phyloP scores from a whole-genome alignment of 352 stramenopile species.

The Globisporangium perplexum region DNA sequence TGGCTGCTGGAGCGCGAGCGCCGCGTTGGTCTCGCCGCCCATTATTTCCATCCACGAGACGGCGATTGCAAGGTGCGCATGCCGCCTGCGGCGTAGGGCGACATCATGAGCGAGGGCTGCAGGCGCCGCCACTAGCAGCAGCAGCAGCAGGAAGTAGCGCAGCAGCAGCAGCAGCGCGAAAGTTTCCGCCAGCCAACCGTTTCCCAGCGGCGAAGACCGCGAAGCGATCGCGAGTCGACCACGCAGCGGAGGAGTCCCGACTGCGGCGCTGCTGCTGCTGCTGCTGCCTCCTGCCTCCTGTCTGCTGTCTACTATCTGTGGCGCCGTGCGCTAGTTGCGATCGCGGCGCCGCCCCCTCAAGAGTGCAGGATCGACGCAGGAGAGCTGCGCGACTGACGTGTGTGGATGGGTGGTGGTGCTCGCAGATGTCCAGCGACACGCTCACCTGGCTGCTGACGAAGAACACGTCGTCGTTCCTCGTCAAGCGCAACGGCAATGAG shows the following conservation, averaged over 20 bases:
- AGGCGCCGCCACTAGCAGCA: background rate
- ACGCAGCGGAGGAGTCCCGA: background rate
- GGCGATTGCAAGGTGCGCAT: conserved; percentile 32
- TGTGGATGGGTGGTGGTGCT: no score
- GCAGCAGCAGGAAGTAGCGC: background rate
- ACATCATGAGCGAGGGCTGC: background rate
- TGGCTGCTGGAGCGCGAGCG: conserved; percentile 11
- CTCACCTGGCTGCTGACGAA: conserved; percentile 96
- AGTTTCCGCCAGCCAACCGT: background rate
- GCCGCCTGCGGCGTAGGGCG: background rate
- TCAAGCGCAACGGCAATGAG: conserved; percentile 89
- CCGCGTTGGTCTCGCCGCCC: conserved; percentile 29
- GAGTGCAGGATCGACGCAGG: no score
- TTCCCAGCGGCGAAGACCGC: background rate
- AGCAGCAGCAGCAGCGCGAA: background rate
- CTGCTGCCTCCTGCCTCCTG: no score
- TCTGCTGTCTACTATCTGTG: background rate
- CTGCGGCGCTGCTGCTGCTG: background rate
- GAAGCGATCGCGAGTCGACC: no score
- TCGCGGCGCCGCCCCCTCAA: no score
- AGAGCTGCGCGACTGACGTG: background rate
- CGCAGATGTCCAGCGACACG: conserved; percentile 88
- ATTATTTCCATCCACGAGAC: conserved; percentile 87
- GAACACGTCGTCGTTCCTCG: conserved; percentile 95
- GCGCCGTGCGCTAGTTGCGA: background rate